Base-by-base conservation (phyloP, 768 basidiomycete species). In the Suillus alpinus region DNA sequence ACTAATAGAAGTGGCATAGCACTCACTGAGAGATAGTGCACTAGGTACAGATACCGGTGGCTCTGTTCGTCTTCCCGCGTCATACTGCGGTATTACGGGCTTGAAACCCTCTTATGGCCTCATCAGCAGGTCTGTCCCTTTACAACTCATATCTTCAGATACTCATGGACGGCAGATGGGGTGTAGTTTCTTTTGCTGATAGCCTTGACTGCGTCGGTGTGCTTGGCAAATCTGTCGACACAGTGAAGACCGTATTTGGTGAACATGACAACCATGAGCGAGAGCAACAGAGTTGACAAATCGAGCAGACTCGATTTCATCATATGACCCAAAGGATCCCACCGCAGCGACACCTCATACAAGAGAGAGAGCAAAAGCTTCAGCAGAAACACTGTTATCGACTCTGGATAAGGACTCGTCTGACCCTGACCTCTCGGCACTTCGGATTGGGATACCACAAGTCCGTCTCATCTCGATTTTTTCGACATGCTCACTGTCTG, bases 21-120 rank as follows among this genome's bases (percentile, higher is more conserved):
- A 59, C 39, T 46, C 4, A 34, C 40, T 9, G n/a, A 26, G 37
- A 61, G 49, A 57, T 65, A 97, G 96, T 18, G 94, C 96, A 0
- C 71, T 98, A 23, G 92, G 89, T 0, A 96, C 95, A 2, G 97
- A 99, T 71, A 98, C 96, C 0, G 96, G 97, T 8, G 97, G 96
- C 0, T 98, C 97, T 6, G 87, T 89, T 10, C 84, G 96, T 43
- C 78, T 99, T 2, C 97, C 97, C 0, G 97, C 97, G 0, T 88
- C 94, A 2, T 98, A 98, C 68, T 97, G 94, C 66, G 94, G 95
- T 5, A 79, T 97, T 0, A 86, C 92, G 2, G 97, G 97, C 0
- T 75, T 98, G 47, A 99, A 99, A 69, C 96, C 96, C 0, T 95
- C 95, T 0, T 98, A 98, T 67, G 96, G 96, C 4, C 77, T 98